A percentile compares a stretch with the other conserved stretches of the same genome.
Evolutionary conservation across 371 early-diverging fungal species (phyloP).

Genomic region (Mortierella sp.): DNA sequence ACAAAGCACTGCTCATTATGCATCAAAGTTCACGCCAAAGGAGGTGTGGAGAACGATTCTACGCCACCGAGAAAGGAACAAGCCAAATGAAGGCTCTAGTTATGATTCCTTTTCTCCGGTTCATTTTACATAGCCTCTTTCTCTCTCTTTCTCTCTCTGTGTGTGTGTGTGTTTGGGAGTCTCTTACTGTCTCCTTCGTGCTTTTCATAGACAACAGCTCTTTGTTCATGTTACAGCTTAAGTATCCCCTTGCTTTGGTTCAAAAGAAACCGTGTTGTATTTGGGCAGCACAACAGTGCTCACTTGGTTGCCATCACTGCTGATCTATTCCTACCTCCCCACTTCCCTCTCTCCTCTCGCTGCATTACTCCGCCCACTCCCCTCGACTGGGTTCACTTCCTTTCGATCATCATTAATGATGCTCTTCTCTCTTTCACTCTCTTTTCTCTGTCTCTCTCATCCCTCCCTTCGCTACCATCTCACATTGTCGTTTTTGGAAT

Average conservation of each 20-base stretch:
- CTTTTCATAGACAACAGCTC: conserved; percentile 2
- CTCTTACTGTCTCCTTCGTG: conserved; percentile 8
- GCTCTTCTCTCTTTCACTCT: not conserved
- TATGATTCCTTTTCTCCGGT: not conserved
- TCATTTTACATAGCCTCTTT: not conserved
- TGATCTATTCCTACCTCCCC: not conserved
- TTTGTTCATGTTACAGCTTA: not conserved
- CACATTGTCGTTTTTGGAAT: not conserved
- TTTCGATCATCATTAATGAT: not conserved
- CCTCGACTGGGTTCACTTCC: not conserved
- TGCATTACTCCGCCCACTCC: not conserved
- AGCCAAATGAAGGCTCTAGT: not conserved
- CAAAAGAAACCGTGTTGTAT: not conserved
- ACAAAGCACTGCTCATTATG: not conserved
- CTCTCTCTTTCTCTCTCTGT: not conserved
- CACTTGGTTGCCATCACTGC: not conserved
- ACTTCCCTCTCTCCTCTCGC: not conserved
- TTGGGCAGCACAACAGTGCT: not conserved
- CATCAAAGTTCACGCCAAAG: not conserved
- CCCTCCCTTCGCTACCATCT: not conserved
- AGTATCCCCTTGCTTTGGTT: conserved; percentile 7
- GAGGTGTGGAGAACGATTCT: conserved; percentile 4
- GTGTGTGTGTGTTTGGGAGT: not conserved
- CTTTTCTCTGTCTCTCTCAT: not conserved
- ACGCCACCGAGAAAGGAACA: conserved; percentile 8